phyloP scores from a whole-genome alignment of 2,329 filamentous ascomycete species.

The Exophiala mesophila region DNA sequence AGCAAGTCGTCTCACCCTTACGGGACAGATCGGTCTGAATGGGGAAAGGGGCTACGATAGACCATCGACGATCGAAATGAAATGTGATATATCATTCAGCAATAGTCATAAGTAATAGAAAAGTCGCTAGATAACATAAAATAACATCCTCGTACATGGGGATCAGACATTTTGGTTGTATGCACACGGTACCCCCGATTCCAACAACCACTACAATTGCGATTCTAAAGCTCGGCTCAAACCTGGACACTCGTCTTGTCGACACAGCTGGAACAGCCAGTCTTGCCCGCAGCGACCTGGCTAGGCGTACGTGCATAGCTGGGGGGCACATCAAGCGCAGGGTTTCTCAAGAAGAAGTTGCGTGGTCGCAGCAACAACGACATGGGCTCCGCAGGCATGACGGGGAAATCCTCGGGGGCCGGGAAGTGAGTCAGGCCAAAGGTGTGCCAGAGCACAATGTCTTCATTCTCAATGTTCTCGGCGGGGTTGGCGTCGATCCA shows the following conservation, averaged over 20 bases:
- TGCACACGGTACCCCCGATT: too few relatives aligned
- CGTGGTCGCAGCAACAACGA: conserved; percentile 70
- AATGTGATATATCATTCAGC: too few relatives aligned
- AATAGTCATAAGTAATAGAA: too few relatives aligned
- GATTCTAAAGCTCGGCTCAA: too few relatives aligned
- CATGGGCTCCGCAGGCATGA: conserved; percentile 88
- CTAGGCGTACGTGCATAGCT: conserved; percentile 69
- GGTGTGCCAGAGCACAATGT: conserved; percentile 89
- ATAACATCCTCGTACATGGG: background rate
- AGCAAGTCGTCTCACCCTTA: too few relatives aligned
- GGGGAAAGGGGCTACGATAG: too few relatives aligned
- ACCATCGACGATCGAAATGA: too few relatives aligned
- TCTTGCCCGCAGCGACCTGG: conserved; percentile 51
- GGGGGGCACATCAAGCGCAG: conserved; percentile 74
- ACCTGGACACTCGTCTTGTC: conserved; percentile 38
- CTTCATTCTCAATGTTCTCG: conserved; percentile 69
- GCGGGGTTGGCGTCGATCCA: conserved; percentile 69
- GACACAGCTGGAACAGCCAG: conserved; percentile 28
- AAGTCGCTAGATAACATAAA: background rate
- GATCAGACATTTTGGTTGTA: conserved; percentile 1
- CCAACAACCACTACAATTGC: too few relatives aligned
- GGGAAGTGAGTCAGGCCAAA: conserved; percentile 91
- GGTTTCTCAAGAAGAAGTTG: conserved; percentile 78
- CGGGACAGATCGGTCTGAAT: too few relatives aligned
- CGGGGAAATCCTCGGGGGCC: conserved; percentile 80